A percentile compares a stretch with the other conserved stretches of the same genome.
phyloP scores from a whole-genome alignment of 106 monocot genomes.

The Dioscorea dumetorum region DNA sequence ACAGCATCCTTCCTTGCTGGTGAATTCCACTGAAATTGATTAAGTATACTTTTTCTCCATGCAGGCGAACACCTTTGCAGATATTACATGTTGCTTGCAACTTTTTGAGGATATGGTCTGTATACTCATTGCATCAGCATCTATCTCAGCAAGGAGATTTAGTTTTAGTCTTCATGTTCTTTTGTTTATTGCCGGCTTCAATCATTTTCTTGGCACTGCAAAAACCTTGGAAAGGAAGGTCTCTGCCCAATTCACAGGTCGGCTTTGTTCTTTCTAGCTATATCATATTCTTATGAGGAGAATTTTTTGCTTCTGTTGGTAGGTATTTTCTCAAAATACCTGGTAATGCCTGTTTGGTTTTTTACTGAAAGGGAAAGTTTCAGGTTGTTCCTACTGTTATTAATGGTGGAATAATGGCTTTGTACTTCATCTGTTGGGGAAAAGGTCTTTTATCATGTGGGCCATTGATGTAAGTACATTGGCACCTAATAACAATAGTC shows the following conservation, averaged over 20 bases:
- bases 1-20: too few relatives aligned
- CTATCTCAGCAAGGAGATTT: slow-evolving; percentile 55
- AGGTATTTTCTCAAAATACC: neutral
- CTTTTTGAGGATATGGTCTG: slow-evolving; percentile 97
- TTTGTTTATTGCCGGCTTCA: slow-evolving; percentile 80
- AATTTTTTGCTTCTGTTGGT: neutral
- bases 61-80: slow-evolving; percentile 78
- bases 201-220: slow-evolving; percentile 77
- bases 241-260: slow-evolving; percentile 94
- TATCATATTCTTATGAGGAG: too few relatives aligned
- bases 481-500: too few relatives aligned
- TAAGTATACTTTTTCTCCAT: neutral
- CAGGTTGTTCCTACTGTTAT: slow-evolving; percentile 83
- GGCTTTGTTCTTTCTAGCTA: neutral
- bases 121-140: slow-evolving; percentile 80
- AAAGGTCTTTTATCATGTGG: slow-evolving; percentile 93
- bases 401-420: slow-evolving; percentile 93
- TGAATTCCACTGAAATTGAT: neutral
- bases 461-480: slow-evolving; percentile 73
- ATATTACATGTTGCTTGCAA: slow-evolving; percentile 79
- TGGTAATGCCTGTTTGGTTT: neutral
- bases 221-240: slow-evolving; percentile 93
- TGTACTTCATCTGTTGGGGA: slow-evolving; percentile 85
- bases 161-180: slow-evolving; percentile 74
- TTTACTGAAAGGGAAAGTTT: slow-evolving; percentile 19